Conservation (phyloP, 768 basidiomycete species). For the Trametes cingulata region DNA sequence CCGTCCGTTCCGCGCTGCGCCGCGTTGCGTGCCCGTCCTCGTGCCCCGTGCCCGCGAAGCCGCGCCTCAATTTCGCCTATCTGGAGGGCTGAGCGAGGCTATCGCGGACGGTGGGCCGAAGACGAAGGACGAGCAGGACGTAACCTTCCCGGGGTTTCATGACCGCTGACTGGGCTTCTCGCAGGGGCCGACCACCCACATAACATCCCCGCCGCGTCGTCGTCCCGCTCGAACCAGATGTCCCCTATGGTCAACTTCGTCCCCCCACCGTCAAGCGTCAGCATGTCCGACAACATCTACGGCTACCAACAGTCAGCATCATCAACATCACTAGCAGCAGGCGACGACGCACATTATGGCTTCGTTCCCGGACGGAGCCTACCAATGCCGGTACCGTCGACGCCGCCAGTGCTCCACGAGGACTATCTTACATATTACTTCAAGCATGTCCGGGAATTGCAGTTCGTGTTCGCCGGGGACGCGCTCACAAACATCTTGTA, state of each 20-base stretch:
- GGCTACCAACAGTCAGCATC: conserved; percentile 8
- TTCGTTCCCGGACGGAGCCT: conserved; percentile 11
- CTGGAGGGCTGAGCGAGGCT: background rate
- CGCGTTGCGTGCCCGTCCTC: conserved; percentile 9
- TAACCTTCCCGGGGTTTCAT: conserved; percentile 17
- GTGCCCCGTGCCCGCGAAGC: conserved; percentile 15
- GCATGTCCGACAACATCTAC: conserved; percentile 17
- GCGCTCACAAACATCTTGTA: conserved; percentile 64
- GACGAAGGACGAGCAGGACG: conserved; percentile 12
- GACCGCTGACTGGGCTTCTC: conserved; percentile 11
- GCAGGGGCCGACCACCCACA: conserved; percentile 17
- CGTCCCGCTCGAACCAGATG: conserved; percentile 23
- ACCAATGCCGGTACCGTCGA: conserved; percentile 35
- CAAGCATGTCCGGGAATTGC: conserved; percentile 63
- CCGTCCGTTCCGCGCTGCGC: conserved; percentile 1
- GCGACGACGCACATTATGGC: conserved; percentile 16
- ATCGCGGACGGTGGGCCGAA: background rate
- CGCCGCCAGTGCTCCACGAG: conserved; percentile 47
- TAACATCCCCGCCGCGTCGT: conserved; percentile 21
- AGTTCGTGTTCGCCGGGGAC: conserved; percentile 66
- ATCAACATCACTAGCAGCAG: conserved; percentile 2
- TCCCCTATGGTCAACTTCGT: conserved; percentile 38
- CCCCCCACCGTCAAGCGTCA: conserved; percentile 26
- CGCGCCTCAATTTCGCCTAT: conserved; percentile 8
- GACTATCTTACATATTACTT: conserved; percentile 77